Base-by-base conservation (phyloP, 805 yeast species). In the Candida sithepensis region DNA sequence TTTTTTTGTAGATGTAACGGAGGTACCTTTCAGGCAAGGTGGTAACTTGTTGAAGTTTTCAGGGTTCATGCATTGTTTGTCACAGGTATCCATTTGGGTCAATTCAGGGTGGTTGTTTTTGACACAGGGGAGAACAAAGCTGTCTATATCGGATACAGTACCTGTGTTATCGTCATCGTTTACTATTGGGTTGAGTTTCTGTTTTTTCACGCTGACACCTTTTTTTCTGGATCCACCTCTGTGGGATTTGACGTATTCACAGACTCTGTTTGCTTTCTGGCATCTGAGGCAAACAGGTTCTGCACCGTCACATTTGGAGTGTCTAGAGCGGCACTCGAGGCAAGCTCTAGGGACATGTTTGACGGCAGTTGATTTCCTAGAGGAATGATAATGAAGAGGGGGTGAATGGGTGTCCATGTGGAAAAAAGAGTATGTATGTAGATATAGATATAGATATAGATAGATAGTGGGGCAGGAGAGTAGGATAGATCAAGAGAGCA, bases 211-310 rank as follows among this genome's bases (percentile, higher is more conserved):
- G 23, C 55, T 57, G 20, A 72, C 71, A 14, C 81, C 81, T 53
- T 72, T 77, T 52, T 67, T 74, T 40, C 82, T 60, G 6, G 80
- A 72, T 1, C 82, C 82, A 36, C 82, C 82, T 50, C 82, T 60
- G 38, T 75, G 71, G 49, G 79, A 73, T 54, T 73, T 74, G 4
- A 77, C 81, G 52, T 74, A 77, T 1, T 68, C 69, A 47, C 82
- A 77, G 0, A 60, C 68, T 47, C 65, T 66, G 16, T 60, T 55
- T 3, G 58, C 42, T 45, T 64, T 64, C 3, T 45, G 49, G 51
- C 82, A 77, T 43, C 78, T 59, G 7, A 64, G 58, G 57, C 82
- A 77, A 13, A 53, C 54, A 1, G 82, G 82, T 9, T 66, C 64
- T 21, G 58, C 60, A 0, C 82, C 82, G 48, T 73, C 77, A 54